Conservation (phyloP, 2,329 filamentous ascomycete species). For the Sporothrix pallida region DNA sequence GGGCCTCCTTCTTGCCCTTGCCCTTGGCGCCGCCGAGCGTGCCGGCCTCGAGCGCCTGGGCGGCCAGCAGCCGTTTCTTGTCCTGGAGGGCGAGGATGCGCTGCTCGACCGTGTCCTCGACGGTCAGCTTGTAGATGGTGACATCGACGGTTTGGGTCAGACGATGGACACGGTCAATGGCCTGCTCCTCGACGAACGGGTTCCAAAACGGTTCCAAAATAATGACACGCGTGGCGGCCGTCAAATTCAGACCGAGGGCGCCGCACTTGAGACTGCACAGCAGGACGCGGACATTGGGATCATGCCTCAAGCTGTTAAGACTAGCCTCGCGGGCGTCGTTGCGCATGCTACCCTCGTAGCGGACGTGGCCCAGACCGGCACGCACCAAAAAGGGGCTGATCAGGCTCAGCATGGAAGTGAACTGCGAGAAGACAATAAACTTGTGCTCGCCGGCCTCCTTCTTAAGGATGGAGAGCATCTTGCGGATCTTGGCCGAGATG, state of each 20-base stretch:
- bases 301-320: conserved; percentile 74
- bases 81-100: conserved; percentile 94
- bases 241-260: conserved; percentile 89
- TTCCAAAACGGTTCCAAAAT: conserved; percentile 99
- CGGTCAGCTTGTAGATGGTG: conserved; percentile 90
- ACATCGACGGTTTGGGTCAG: conserved; percentile 96
- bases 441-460: conserved; percentile 84
- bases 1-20: conserved; percentile 55
- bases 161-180: conserved; percentile 97
- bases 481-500: conserved; percentile 88
- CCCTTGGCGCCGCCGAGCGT: conserved; percentile 46
- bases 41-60: conserved; percentile 84
- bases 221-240: conserved; percentile 88
- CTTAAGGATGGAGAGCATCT: conserved; percentile 79
- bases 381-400: conserved; percentile 87
- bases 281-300: conserved; percentile 77
- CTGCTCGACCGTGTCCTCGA: conserved; percentile 86
- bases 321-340: conserved; percentile 92
- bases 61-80: conserved; percentile 89
- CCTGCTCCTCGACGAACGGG: conserved; percentile 97
- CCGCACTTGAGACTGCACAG: conserved; percentile 95
- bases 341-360: conserved; percentile 94
- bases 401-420: conserved; percentile 97
- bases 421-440: conserved; percentile 98
- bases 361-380: conserved; percentile 76